phyloP scores from a whole-genome alignment of 2,329 filamentous ascomycete genomes.

The Chaetomium sp. region DNA sequence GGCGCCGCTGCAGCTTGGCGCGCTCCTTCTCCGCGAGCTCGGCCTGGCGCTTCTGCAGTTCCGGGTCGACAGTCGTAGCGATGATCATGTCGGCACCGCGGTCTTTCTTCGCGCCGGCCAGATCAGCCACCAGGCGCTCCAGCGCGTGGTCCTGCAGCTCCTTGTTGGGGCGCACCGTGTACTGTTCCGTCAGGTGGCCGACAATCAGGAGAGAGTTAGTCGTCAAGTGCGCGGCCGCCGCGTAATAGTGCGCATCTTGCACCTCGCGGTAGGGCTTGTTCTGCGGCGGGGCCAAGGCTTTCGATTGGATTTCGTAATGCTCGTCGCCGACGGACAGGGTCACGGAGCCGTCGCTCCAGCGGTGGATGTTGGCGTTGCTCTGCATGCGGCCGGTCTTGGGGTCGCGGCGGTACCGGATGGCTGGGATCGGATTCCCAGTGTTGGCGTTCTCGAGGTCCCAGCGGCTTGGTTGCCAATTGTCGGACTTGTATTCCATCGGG shows the following conservation, averaged over 20 bases:
- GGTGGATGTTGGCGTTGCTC: slow-evolving; percentile 68
- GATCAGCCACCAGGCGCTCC: slow-evolving; percentile 58
- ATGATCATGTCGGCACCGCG: slow-evolving; percentile 59
- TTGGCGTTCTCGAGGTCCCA: slow-evolving; percentile 49
- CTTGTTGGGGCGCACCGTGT: slow-evolving; percentile 61
- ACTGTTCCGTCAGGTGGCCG: slow-evolving; percentile 68
- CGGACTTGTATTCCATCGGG: slow-evolving; percentile 59
- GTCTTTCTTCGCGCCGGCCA: slow-evolving; percentile 57
- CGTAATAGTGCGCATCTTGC: slow-evolving; percentile 69
- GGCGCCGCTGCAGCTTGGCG: slow-evolving; percentile 57
- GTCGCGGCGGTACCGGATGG: slow-evolving; percentile 64
- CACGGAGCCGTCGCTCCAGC: slow-evolving; percentile 73
- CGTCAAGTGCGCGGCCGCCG: slow-evolving; percentile 62
- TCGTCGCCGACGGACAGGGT: slow-evolving; percentile 69
- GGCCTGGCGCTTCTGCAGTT: slow-evolving; percentile 66
- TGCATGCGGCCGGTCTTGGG: slow-evolving; percentile 59
- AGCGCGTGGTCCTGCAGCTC: slow-evolving; percentile 65
- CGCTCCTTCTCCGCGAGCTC: slow-evolving; percentile 70
- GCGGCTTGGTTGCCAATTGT: slow-evolving; percentile 56
- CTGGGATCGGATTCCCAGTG: slow-evolving; percentile 53
- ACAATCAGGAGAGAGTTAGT: slow-evolving; percentile 65
- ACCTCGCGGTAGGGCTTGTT: slow-evolving; percentile 57
- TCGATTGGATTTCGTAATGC: slow-evolving; percentile 69
- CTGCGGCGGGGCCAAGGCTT: slow-evolving; percentile 57
- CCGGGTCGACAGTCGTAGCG: slow-evolving; percentile 65